Evolutionary conservation across 225 moss, liverwort and hornwort genomes (phyloP).

Genomic region (Physcomitrium patens): DNA sequence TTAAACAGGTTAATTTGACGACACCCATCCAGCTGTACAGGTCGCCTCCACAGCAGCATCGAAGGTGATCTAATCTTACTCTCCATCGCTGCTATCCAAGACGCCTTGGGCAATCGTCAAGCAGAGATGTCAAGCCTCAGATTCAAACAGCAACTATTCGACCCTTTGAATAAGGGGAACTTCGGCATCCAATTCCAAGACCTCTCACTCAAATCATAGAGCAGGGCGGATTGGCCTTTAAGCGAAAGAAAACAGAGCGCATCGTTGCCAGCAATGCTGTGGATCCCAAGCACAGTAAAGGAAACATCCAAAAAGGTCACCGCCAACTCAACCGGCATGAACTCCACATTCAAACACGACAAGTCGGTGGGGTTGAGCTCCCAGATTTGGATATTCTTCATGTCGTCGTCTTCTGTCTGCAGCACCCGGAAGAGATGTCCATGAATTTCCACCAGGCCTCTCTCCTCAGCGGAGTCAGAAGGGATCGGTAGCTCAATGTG

Average conservation of each 20-base stretch:
- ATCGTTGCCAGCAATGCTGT: slow-evolving; percentile 23
- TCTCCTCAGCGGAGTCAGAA: slow-evolving; percentile 28
- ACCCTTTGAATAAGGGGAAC: slow-evolving; percentile 28
- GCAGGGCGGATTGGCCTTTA: slow-evolving; percentile 26
- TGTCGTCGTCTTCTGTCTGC: slow-evolving; percentile 19
- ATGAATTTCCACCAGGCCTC: slow-evolving; percentile 25
- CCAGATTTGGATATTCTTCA: slow-evolving; percentile 28
- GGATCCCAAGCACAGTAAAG: slow-evolving; percentile 29
- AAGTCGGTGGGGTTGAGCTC: slow-evolving; percentile 24
- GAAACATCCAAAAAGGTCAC: slow-evolving; percentile 22
- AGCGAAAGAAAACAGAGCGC: slow-evolving; percentile 29
- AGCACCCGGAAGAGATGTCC: slow-evolving; percentile 25
- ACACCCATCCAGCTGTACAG: background rate
- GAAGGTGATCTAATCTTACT: background rate
- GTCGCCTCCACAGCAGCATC: background rate
- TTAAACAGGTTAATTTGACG: too few relatives aligned
- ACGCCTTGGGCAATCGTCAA: background rate
- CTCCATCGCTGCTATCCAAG: background rate
- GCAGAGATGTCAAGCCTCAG: slow-evolving; percentile 31
- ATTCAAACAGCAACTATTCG: slow-evolving; percentile 30
- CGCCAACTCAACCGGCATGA: slow-evolving; percentile 24
- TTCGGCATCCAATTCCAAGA: slow-evolving; percentile 31
- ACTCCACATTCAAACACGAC: slow-evolving; percentile 20
- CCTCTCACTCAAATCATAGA: slow-evolving; percentile 20
- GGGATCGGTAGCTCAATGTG: slow-evolving; percentile 21